Percentiles rank a stretch among this genome's conserved stretches.
Evolutionary conservation across 1,139 yeast species (phyloP).

Genomic region (Taphrina betulina): DNA sequence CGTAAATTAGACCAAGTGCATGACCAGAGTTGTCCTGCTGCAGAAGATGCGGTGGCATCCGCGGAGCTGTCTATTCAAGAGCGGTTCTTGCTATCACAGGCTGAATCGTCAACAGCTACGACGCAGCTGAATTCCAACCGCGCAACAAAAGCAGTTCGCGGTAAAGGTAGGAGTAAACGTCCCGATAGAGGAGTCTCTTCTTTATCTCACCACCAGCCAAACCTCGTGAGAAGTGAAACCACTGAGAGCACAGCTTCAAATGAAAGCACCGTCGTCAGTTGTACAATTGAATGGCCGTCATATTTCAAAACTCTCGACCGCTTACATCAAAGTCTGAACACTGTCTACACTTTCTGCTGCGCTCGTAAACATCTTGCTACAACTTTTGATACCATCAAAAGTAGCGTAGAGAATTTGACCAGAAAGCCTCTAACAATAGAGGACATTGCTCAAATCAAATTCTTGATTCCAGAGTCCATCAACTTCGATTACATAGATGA

Average conservation of each 20-base stretch:
- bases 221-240: constrained; percentile 5
- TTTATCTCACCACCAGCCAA: constrained; percentile 4
- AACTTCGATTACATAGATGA: constrained; percentile 62
- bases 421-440: constrained; percentile 36
- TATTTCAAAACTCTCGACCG: constrained; percentile 25
- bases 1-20: too few species aligned
- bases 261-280: constrained; percentile 8
- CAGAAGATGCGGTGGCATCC: too few species aligned
- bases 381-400: constrained; percentile 51
- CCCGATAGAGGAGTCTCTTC: constrained; percentile 6
- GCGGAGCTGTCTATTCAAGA: constrained; percentile 1
- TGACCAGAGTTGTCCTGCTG: too few species aligned
- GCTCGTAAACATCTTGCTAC: constrained; percentile 57
- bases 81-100: constrained; percentile 1
- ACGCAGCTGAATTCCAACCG: too few species aligned
- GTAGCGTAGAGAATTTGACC: constrained; percentile 49
- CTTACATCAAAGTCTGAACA: constrained; percentile 45
- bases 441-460: constrained; percentile 65
- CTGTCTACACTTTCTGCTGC: constrained; percentile 56
- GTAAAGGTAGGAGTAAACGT: constrained; percentile 17
- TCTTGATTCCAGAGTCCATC: constrained; percentile 66
- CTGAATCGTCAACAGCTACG: not conserved
- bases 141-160: too few species aligned
- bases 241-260: constrained; percentile 13
- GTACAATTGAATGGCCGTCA: constrained; percentile 24